These are phyloP conservation scores for Umbelopsis vinacea DNA, from an alignment of 192 early-diverging fungal genomes.

Conservation along the genomic window DNA sequence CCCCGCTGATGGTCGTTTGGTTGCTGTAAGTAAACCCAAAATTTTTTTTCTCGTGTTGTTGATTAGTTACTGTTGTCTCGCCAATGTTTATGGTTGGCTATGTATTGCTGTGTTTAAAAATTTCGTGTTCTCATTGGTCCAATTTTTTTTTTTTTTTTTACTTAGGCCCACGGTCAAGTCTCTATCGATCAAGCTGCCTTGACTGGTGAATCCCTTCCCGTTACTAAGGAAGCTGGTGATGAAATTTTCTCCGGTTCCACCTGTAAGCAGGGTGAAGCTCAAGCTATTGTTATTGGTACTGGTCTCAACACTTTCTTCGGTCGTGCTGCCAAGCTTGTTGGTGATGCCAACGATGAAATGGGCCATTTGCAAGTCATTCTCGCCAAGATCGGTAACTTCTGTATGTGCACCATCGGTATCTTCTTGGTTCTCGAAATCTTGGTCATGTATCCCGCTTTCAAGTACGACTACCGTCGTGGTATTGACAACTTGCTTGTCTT, in stretches of 20 bases:
- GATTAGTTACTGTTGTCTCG: background rate
- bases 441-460: slow-evolving; percentile 73
- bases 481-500: slow-evolving; percentile 81
- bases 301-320: slow-evolving; percentile 86
- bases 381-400: slow-evolving; percentile 79
- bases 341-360: slow-evolving; percentile 71
- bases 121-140: background rate
- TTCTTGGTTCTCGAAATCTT: slow-evolving; percentile 73
- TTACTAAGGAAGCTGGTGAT: slow-evolving; percentile 69
- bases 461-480: slow-evolving; percentile 72
- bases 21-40: slow-evolving; percentile 54
- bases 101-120: background rate
- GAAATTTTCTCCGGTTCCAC: slow-evolving; percentile 81
- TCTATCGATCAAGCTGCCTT: slow-evolving; percentile 75
- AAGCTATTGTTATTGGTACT: slow-evolving; percentile 79
- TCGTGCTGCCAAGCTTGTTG: slow-evolving; percentile 78
- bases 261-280: slow-evolving; percentile 81
- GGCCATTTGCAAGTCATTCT: slow-evolving; percentile 77
- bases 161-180: slow-evolving; percentile 48
- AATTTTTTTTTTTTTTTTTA: slow-evolving; percentile 9
- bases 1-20: slow-evolving; percentile 84
- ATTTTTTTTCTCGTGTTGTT: background rate
- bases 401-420: slow-evolving; percentile 71
- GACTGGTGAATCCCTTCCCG: slow-evolving; percentile 77
- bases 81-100: background rate